Conservation (phyloP, 2,329 filamentous ascomycete genomes). For the Botrytis cinerea region DNA sequence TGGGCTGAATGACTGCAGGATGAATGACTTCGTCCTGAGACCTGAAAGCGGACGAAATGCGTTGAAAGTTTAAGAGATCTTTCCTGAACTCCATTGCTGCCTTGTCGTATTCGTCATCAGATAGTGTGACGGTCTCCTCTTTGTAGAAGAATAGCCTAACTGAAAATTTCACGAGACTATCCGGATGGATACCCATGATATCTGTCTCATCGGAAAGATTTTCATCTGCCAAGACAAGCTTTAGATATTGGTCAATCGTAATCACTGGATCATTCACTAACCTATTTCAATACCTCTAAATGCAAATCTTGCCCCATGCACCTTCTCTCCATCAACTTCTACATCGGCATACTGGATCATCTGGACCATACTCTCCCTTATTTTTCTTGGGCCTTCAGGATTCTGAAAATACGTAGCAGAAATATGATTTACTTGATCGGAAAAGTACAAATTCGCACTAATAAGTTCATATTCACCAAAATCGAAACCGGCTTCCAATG, state of each 20-base stretch:
- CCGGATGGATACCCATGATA: not conserved
- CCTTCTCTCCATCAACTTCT: not conserved
- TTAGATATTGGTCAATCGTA: not conserved
- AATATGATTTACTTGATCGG: too few species aligned
- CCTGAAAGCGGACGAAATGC: too few species aligned
- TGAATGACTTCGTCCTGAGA: not conserved
- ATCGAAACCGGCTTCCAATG: constrained; percentile 15
- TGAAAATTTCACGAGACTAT: not conserved
- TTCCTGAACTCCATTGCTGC: not conserved
- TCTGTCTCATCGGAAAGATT: not conserved
- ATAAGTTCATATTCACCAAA: not conserved
- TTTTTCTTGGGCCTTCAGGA: too few species aligned
- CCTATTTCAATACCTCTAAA: not conserved
- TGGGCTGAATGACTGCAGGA: too few species aligned
- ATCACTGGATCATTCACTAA: not conserved
- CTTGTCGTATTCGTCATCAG: not conserved
- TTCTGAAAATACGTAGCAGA: too few species aligned
- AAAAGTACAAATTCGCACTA: not conserved
- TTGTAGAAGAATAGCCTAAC: not conserved
- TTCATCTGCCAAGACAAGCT: not conserved
- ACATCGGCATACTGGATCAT: not conserved
- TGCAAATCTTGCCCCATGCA: not conserved
- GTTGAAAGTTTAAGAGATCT: not conserved
- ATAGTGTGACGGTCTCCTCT: not conserved
- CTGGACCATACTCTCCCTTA: too few species aligned